phyloP scores from a whole-genome alignment of 2,329 filamentous ascomycete species.

The Apiospora sp. region DNA sequence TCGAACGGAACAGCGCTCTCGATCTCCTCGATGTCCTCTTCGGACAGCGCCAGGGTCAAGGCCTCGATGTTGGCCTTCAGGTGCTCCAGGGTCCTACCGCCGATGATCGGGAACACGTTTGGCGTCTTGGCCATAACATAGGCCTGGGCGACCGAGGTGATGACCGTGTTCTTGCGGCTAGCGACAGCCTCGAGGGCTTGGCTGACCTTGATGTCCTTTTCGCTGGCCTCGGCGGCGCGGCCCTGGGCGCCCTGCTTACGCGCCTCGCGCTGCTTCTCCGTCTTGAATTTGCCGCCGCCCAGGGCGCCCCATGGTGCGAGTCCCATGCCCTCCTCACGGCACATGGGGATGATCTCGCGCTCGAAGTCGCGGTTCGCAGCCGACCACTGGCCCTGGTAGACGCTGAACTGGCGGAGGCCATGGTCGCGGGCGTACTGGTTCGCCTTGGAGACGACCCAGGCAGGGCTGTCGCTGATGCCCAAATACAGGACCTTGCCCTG shows the following conservation, averaged over 20 bases:
- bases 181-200: constrained; percentile 67
- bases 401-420: constrained; percentile 73
- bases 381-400: constrained; percentile 74
- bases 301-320: constrained; percentile 68
- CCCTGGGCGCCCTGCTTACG: constrained; percentile 58
- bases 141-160: constrained; percentile 66
- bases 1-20: constrained; percentile 62
- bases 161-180: constrained; percentile 59
- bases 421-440: constrained; percentile 75
- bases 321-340: constrained; percentile 66
- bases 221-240: constrained; percentile 49
- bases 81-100: constrained; percentile 60
- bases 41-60: constrained; percentile 55
- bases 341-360: constrained; percentile 75
- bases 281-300: constrained; percentile 60
- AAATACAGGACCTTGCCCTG: constrained; percentile 72
- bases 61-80: constrained; percentile 63
- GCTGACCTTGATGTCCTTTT: constrained; percentile 62
- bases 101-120: constrained; percentile 62
- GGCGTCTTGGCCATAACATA: constrained; percentile 60
- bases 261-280: constrained; percentile 46
- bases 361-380: constrained; percentile 72
- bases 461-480: constrained; percentile 73
- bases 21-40: constrained; percentile 62
- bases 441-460: constrained; percentile 72